These are phyloP conservation scores for Aureobasidium uvarum DNA, from an alignment of 2,329 filamentous ascomycete genomes.

Conservation along the genomic window DNA sequence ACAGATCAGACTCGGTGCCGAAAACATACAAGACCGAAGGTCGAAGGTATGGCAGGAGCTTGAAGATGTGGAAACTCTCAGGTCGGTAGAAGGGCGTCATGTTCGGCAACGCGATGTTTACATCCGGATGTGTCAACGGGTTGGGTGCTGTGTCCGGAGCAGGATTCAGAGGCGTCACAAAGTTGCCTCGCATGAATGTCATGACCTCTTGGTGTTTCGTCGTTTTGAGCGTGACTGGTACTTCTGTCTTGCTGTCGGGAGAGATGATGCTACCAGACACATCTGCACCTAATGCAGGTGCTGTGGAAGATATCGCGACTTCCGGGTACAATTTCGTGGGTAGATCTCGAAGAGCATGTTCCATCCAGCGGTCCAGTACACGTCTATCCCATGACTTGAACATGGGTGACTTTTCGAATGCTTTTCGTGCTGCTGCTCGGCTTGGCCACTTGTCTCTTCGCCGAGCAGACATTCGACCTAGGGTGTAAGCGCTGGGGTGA, in stretches of 20 bases:
- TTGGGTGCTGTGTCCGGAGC: slow-evolving; percentile 39
- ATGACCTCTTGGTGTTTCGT: slow-evolving; percentile 87
- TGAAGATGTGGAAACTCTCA: slow-evolving; percentile 59
- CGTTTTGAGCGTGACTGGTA: slow-evolving; percentile 69
- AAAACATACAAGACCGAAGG: slow-evolving; percentile 69
- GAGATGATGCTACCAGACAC: slow-evolving; percentile 29
- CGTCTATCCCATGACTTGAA: slow-evolving; percentile 80
- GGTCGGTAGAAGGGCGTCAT: slow-evolving; percentile 64
- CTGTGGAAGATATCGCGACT: slow-evolving; percentile 29
- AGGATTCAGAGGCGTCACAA: slow-evolving; percentile 34
- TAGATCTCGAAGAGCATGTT: slow-evolving; percentile 70
- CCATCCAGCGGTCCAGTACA: slow-evolving; percentile 70
- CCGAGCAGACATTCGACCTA: slow-evolving; percentile 61
- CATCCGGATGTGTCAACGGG: slow-evolving; percentile 46
- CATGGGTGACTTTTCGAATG: slow-evolving; percentile 69
- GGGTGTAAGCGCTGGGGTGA: slow-evolving; percentile 42
- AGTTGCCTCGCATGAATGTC: slow-evolving; percentile 67
- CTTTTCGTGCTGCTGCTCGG: slow-evolving; percentile 62
- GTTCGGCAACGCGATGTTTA: slow-evolving; percentile 38
- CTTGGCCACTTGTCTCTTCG: slow-evolving; percentile 83
- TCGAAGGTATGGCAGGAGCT: slow-evolving; percentile 58
- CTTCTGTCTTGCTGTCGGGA: slow-evolving; percentile 32
- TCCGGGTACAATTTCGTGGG: slow-evolving; percentile 62
- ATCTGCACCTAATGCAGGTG: slow-evolving; percentile 34
- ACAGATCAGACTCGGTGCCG: slow-evolving; percentile 60